Evolutionary conservation across 108 stramenopile genomes (phyloP).

Genomic region (Cyclotella baltica): DNA sequence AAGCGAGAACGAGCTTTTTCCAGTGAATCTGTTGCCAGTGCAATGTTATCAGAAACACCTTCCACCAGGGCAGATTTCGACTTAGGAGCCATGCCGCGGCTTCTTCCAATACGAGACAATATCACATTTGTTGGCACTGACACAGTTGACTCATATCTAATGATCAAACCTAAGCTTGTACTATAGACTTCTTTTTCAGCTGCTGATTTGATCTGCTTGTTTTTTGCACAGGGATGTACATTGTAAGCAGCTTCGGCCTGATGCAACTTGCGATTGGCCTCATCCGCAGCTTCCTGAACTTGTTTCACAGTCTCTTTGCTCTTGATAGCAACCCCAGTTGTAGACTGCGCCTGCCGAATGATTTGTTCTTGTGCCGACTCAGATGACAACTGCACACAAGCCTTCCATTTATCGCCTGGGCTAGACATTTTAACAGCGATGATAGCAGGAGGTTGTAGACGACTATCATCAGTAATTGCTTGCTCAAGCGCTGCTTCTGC

Average conservation of each 20-base stretch:
- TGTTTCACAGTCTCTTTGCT: conserved; percentile 5
- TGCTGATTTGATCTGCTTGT: conserved; percentile 11
- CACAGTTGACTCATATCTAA: neutral
- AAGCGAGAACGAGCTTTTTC: conserved; percentile 9
- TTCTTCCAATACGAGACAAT: conserved; percentile 2
- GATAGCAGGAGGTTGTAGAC: neutral
- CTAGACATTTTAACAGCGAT: neutral
- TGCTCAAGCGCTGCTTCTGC: neutral
- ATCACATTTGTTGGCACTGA: neutral
- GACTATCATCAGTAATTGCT: neutral
- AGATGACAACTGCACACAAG: neutral
- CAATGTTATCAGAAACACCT: neutral
- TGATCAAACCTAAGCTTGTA: neutral
- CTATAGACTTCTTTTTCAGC: conserved; percentile 7
- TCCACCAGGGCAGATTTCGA: neutral
- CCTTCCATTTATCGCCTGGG: conserved; percentile 19
- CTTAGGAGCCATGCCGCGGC: conserved; percentile 4
- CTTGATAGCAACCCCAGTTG: conserved; percentile 13
- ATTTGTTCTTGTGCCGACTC: neutral
- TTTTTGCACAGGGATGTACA: conserved; percentile 29
- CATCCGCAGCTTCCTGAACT: conserved; percentile 21
- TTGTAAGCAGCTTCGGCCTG: conserved; percentile 18
- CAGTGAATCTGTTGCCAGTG: neutral
- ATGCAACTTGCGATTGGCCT: conserved; percentile 14
- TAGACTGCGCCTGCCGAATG: neutral